Evolutionary conservation across 1,139 yeast genomes (phyloP), one percentile per base, ranked within the genome.

Genomic region (Nadsonia commutata): DNA sequence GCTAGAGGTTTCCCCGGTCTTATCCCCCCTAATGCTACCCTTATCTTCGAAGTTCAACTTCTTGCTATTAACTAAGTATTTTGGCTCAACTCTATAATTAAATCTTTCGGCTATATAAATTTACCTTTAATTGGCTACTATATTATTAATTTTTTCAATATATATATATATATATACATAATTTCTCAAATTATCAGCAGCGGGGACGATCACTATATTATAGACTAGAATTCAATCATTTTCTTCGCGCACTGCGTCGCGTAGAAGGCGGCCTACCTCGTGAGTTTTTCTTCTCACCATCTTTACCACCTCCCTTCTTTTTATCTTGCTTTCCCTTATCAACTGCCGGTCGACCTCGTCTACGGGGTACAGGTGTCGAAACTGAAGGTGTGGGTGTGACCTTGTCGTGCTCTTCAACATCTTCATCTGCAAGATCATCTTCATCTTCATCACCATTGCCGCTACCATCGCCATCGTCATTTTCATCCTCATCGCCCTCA

Each of bases 1-100:
- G 72, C 76, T 52, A 80, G 94, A 65, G 97, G 96, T 41, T 84
- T 82, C 77, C 96, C 96, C 51, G 94, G 95, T 53, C 71, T 84
- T 58, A 90, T 90, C 60, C 97, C 97, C 51, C 95, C 96, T 54
- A 84, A 85, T 64, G 94, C 96, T 50, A 86, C 95, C 52, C 75
- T 90, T 66, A 68, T 84, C 55, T 88, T 88, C 56, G 96, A 86
- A 58, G 96, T 88, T 51, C 95, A 88, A 68, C 76, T 88, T 64
- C 68, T 88, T 57, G 77, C 76, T 57, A 80, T 88, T 60, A 84
- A 84, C 69, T 55, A 52, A 43, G 18, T 23, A n/a, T n/a, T n/a
- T n/a, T n/a, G n/a, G n/a, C n/a, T n/a, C n/a, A n/a, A n/a, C n/a
- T n/a, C n/a, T n/a, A n/a, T n/a, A n/a, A n/a, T n/a, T n/a, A n/a